These are phyloP conservation scores for Linanthus parryae DNA, from an alignment of 148 eudicot genomes.

Conservation along the genomic window DNA sequence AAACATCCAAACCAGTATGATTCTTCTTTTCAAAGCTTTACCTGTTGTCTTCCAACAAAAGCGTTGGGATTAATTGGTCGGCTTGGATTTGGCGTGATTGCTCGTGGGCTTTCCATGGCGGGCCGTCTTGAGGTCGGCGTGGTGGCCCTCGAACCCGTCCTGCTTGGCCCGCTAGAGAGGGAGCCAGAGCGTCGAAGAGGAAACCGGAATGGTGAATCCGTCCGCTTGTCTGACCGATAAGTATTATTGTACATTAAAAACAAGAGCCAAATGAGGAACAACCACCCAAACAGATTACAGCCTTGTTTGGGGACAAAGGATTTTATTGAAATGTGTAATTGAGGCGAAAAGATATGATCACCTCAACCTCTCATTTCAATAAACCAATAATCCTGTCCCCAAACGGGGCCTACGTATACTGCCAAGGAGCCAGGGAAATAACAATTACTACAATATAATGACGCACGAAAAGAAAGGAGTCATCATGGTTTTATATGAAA, in stretches of 20 bases:
- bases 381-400: too few species aligned
- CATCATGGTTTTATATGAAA: too few species aligned
- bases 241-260: background rate
- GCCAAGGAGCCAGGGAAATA: too few species aligned
- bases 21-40: constrained; percentile 19
- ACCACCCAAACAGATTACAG: too few species aligned
- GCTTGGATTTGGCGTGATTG: constrained; percentile 35
- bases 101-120: constrained; percentile 22
- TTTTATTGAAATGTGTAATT: too few species aligned
- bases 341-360: too few species aligned
- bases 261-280: background rate
- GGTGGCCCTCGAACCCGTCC: constrained; percentile 25
- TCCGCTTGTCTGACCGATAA: constrained; percentile 46
- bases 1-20: background rate
- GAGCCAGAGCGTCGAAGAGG: constrained; percentile 78
- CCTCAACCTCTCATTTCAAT: too few species aligned
- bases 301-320: too few species aligned
- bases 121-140: constrained; percentile 56
- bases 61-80: constrained; percentile 45
- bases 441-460: too few species aligned
- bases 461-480: too few species aligned
- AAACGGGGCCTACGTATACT: too few species aligned
- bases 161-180: constrained; percentile 49
- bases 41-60: constrained; percentile 45
- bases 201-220: constrained; percentile 76